Percentiles rank a stretch among this genome's conserved stretches.
These are phyloP conservation scores for Dendrobium chrysotoxum DNA, from an alignment of 106 monocot species.

Conservation along the genomic window DNA sequence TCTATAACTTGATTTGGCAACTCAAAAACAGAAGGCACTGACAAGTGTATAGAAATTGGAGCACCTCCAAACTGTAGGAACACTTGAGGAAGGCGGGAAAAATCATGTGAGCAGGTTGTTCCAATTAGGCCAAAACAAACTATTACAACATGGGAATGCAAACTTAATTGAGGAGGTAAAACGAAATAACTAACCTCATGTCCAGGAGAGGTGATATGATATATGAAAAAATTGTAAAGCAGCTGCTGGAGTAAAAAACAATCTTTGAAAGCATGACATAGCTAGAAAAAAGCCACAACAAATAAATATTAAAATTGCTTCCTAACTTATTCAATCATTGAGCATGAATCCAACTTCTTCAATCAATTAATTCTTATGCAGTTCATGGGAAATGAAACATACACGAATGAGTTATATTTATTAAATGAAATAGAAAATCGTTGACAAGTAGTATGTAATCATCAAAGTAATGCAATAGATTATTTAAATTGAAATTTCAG, in stretches of 20 bases:
- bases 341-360: neutral
- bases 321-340: no score
- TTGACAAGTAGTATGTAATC: no score
- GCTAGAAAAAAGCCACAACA: constrained; percentile 26
- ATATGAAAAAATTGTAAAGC: constrained; percentile 84
- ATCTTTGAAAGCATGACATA: constrained; percentile 84
- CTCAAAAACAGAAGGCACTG: constrained; percentile 68
- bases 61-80: constrained; percentile 93
- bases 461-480: no score
- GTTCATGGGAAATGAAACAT: no score
- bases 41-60: constrained; percentile 59
- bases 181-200: constrained; percentile 65
- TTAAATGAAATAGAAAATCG: no score
- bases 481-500: no score
- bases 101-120: neutral
- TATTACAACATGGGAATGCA: neutral
- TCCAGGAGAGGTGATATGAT: constrained; percentile 81
- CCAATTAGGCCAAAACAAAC: neutral
- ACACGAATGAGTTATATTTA: no score
- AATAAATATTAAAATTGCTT: neutral
- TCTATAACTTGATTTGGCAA: constrained; percentile 83
- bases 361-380: neutral
- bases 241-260: constrained; percentile 72
- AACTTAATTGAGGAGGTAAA: constrained; percentile 1
- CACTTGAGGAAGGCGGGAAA: constrained; percentile 42